Percentiles rank a stretch among this genome's conserved stretches.
phyloP scores from a whole-genome alignment of 1,284 basidiomycete species.

The Malassezia psittaci region DNA sequence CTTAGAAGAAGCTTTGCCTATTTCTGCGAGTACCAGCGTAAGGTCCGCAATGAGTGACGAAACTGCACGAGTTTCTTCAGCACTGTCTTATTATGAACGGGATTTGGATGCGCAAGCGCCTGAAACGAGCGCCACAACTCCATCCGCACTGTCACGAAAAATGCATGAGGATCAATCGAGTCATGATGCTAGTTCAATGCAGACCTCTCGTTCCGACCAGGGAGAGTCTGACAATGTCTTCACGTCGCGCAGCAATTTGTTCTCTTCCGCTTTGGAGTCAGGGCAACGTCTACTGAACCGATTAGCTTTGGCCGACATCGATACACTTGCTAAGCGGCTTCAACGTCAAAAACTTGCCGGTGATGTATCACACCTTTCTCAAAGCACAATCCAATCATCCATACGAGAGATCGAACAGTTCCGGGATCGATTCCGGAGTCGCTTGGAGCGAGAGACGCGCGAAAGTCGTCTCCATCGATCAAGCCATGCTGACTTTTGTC shows the following conservation, averaged over 20 bases:
- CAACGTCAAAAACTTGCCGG: conserved; percentile 79
- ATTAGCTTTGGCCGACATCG: conserved; percentile 70
- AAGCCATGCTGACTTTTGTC: conserved; percentile 22
- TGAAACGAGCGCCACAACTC: background rate
- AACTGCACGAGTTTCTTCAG: background rate
- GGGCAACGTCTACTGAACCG: conserved; percentile 60
- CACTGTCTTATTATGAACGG: background rate
- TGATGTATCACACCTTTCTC: conserved; percentile 77
- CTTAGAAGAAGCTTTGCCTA: too few species aligned
- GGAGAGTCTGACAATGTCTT: background rate
- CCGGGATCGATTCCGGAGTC: conserved; percentile 62
- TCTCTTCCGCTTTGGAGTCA: conserved; percentile 63
- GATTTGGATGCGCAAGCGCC: background rate
- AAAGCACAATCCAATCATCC: conserved; percentile 67
- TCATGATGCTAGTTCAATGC: conserved; percentile 6
- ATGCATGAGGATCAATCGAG: background rate
- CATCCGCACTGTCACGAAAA: background rate
- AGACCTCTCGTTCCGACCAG: conserved; percentile 1
- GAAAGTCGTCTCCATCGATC: conserved; percentile 1
- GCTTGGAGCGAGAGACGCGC: conserved; percentile 52
- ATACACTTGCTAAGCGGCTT: conserved; percentile 74
- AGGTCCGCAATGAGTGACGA: background rate
- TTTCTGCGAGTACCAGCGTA: background rate
- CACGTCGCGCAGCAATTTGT: conserved; percentile 40
- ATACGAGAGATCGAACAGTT: conserved; percentile 63